Conservation (phyloP, 2,329 filamentous ascomycete species). For the Fusarium sp. region DNA sequence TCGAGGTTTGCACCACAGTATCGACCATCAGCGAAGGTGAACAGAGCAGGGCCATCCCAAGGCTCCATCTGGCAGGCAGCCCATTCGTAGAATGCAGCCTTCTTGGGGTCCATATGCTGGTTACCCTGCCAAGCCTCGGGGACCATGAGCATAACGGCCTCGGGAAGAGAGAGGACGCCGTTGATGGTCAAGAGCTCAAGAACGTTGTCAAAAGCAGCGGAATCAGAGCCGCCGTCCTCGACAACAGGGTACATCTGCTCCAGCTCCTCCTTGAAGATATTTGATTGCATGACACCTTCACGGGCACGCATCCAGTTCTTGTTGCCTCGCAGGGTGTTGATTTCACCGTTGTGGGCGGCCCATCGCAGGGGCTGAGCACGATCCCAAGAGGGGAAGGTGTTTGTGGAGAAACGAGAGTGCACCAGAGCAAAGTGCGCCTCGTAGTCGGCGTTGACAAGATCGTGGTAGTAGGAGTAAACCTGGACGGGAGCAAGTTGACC, state of each 20-base stretch:
- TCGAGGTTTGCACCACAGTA: conserved; percentile 98
- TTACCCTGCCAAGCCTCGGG: conserved; percentile 99
- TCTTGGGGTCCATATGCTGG: conserved; percentile 90
- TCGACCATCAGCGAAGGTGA: conserved; percentile 96
- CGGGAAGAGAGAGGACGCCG: conserved; percentile 92
- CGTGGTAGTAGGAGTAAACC: conserved; percentile 98
- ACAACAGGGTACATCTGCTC: conserved; percentile 94
- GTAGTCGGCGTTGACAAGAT: conserved; percentile 96
- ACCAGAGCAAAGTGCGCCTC: conserved; percentile 97
- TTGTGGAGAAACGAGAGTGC: conserved; percentile 97
- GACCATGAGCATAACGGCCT: conserved; percentile 99
- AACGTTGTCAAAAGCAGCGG: conserved; percentile 97
- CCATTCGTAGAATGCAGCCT: conserved; percentile 99
- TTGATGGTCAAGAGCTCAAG: conserved; percentile 95
- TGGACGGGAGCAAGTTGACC: conserved; percentile 94
- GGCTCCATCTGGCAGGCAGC: conserved; percentile 99
- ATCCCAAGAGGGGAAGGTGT: conserved; percentile 99
- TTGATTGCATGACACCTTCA: conserved; percentile 94
- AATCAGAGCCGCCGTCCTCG: conserved; percentile 96
- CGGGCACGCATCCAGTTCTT: conserved; percentile 99
- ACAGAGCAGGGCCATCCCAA: conserved; percentile 96
- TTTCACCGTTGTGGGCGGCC: conserved; percentile 99
- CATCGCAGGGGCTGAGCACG: conserved; percentile 95
- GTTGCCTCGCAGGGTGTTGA: conserved; percentile 96
- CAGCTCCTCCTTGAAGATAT: conserved; percentile 92